Percentiles rank a stretch among this genome's conserved stretches.
Evolutionary conservation across 2,329 filamentous ascomycete genomes (phyloP).

Genomic region (Chaetomiaceae sp.): DNA sequence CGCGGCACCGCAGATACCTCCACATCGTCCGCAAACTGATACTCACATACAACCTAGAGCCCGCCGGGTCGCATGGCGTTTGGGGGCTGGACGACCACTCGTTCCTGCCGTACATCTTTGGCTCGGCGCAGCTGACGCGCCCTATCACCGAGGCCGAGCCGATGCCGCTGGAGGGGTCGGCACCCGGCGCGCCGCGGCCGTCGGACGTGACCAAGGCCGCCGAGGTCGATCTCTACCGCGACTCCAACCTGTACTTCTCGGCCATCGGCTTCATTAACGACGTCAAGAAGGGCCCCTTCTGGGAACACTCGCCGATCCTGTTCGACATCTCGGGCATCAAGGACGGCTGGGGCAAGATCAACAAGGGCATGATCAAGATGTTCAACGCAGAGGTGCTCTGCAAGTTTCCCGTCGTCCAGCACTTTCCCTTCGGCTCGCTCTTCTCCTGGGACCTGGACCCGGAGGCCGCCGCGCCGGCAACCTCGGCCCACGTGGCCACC

Average conservation of each 20-base stretch:
- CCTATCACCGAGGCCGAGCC: constrained; percentile 56
- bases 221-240: constrained; percentile 60
- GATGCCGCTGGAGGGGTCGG: constrained; percentile 73
- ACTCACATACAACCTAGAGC: constrained; percentile 85
- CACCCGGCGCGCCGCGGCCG: constrained; percentile 64
- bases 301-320: constrained; percentile 91
- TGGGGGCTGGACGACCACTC: constrained; percentile 98
- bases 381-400: constrained; percentile 93
- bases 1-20: constrained; percentile 58
- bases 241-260: constrained; percentile 82
- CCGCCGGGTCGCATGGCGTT: constrained; percentile 91
- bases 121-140: constrained; percentile 81
- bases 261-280: constrained; percentile 96
- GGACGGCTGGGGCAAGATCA: constrained; percentile 97
- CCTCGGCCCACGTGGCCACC: constrained; percentile 52
- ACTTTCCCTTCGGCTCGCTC: constrained; percentile 79
- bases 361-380: constrained; percentile 99
- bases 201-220: constrained; percentile 58
- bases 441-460: constrained; percentile 70
- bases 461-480: constrained; percentile 42
- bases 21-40: constrained; percentile 75
- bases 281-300: constrained; percentile 93
- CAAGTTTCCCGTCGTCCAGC: constrained; percentile 98
- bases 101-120: constrained; percentile 90
- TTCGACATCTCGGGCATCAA: constrained; percentile 90